phyloP scores from a whole-genome alignment of 2,329 filamentous ascomycete genomes.

The Fusarium poae region DNA sequence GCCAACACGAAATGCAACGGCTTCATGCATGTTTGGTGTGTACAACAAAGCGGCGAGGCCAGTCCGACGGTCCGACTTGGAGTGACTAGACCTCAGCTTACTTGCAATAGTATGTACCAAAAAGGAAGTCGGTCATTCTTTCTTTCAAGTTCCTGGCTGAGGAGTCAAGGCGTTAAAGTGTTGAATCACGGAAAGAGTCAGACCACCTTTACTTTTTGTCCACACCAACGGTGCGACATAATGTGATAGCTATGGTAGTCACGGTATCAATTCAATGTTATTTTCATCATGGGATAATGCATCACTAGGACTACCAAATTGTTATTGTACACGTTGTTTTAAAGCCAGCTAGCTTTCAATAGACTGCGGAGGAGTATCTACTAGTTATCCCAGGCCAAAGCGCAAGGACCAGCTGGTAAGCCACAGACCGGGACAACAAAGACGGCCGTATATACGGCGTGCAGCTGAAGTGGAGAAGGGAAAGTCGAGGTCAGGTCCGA shows the following conservation, averaged over 20 bases:
- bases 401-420: neutral
- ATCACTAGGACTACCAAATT: too few species aligned
- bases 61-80: neutral
- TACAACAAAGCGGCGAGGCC: neutral
- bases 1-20: neutral
- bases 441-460: neutral
- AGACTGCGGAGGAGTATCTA: neutral
- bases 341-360: accelerated
- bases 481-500: neutral
- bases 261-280: accelerated
- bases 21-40: neutral
- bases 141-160: neutral
- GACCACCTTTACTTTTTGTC: neutral
- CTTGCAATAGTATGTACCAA: too few species aligned
- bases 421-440: neutral
- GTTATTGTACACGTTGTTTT: neutral
- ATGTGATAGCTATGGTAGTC: accelerated
- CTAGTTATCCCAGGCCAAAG: neutral
- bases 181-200: neutral
- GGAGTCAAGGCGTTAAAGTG: neutral
- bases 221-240: accelerated
- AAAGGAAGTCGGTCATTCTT: too few species aligned
- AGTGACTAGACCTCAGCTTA: neutral
- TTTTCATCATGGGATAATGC: accelerated
- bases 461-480: neutral